Base-by-base conservation (phyloP, 768 basidiomycete species). In the Phylloporus sp. region DNA sequence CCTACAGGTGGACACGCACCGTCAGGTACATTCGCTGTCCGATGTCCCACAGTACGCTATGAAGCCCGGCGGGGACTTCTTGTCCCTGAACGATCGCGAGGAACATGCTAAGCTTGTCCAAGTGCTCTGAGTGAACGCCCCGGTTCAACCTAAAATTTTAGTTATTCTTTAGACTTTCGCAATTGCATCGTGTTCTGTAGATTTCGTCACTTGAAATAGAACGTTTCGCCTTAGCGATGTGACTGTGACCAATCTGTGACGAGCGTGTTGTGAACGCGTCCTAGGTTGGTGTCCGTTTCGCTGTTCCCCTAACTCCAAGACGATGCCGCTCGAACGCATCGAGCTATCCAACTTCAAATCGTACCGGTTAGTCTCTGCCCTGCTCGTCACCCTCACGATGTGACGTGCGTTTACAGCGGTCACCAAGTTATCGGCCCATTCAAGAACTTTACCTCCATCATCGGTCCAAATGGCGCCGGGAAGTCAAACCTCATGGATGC, bases 401-500 rank as follows among this genome's bases (percentile, higher is more conserved):
- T 39, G 40, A 52, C 35, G 32, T 52, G 17, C 44, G 23, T 46
- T 26, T 29, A 6, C 58, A 86, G 86, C 49, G 84, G 85, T 31
- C 84, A 87, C 63, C 88, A 92, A 65, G 78, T 80, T 23, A 90
- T 94, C 38, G 93, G 92, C 1, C 92, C 92, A 2, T 93, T 94
- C 72, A 82, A 79, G 70, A 82, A 84, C 60, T 99, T 99, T 69
- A 94, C 95, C 0, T 95, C 91, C 10, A 78, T 97, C 44, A 97
- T 99, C 57, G 96, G 96, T 18, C 95, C 96, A 28, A 98, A 99
- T 84, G 95, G 96, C 47, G 92, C 95, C 1, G 96, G 96, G 49
- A 98, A 99, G 64, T 95, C 92, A 9, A 99, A 99, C 65, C 81
- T 98, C 46, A 98, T 98, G 96, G 96, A 99, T 64, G 96, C 96